Evolutionary conservation across 2,329 filamentous ascomycete species (phyloP).

Genomic region (Metarhizium humberi): DNA sequence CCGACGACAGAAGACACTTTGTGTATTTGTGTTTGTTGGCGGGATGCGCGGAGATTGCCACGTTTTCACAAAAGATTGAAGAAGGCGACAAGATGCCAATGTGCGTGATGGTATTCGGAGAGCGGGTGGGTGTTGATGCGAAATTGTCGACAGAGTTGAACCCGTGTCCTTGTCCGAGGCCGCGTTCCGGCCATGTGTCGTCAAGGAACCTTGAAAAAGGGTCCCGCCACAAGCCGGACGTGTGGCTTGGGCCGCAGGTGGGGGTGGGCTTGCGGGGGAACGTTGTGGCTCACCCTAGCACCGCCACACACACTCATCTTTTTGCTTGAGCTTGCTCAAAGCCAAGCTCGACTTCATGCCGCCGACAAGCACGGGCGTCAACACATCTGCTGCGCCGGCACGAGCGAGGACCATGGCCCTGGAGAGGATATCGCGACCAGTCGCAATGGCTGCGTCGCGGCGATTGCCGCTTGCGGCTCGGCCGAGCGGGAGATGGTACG

Average conservation of each 20-base stretch:
- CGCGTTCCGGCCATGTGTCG: background rate
- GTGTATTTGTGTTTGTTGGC: background rate
- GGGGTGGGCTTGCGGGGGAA: background rate
- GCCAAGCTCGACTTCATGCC: too few species aligned
- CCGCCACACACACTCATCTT: background rate
- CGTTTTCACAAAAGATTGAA: background rate
- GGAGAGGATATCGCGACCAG: background rate
- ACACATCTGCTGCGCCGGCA: background rate
- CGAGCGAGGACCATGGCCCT: background rate
- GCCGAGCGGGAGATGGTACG: conserved; percentile 11
- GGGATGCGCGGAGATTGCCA: background rate
- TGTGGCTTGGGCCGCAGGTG: conserved; percentile 10
- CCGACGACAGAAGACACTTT: background rate
- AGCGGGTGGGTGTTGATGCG: background rate
- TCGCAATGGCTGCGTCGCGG: background rate
- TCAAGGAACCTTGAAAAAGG: too few species aligned
- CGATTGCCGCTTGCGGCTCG: background rate
- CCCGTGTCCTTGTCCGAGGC: background rate
- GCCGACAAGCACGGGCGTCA: background rate
- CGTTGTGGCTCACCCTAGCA: background rate
- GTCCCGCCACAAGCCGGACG: conserved; percentile 11
- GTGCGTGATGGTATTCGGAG: conserved; percentile 7
- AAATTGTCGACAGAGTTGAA: background rate
- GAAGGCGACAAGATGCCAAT: conserved; percentile 19
- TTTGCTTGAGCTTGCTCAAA: too few species aligned